Percentiles rank a stretch among this genome's conserved stretches.
These are phyloP conservation scores for Priceomyces haplophilus DNA, from an alignment of 805 yeast species.

Conservation along the genomic window DNA sequence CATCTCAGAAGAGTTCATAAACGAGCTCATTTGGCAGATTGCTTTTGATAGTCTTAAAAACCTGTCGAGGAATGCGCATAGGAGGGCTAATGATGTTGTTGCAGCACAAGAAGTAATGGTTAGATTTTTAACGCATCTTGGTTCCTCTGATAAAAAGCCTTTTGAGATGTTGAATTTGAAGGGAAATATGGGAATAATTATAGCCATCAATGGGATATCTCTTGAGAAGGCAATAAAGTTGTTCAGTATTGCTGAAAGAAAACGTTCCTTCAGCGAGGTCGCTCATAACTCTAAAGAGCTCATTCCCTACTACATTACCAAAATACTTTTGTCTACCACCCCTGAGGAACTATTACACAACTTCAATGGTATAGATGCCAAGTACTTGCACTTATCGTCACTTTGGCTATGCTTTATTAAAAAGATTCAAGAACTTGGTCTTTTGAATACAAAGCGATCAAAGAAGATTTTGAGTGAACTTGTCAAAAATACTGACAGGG, in stretches of 20 bases:
- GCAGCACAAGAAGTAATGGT: constrained; percentile 30
- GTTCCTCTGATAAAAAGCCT: constrained; percentile 8
- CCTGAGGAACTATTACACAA: constrained; percentile 34
- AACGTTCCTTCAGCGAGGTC: constrained; percentile 11
- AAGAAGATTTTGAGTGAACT: constrained; percentile 25
- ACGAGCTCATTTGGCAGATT: constrained; percentile 27
- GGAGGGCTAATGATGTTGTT: constrained; percentile 13
- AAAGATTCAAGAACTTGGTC: constrained; percentile 29
- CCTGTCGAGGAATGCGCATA: not conserved
- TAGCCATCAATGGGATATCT: constrained; percentile 26
- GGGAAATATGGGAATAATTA: constrained; percentile 37
- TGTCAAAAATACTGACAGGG: constrained; percentile 15
- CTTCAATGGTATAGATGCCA: constrained; percentile 29
- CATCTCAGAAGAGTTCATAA: constrained; percentile 19
- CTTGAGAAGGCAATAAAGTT: constrained; percentile 24
- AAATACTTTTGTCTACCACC: constrained; percentile 24
- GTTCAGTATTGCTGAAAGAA: constrained; percentile 24
- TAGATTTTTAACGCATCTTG: constrained; percentile 11
- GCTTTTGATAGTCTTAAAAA: constrained; percentile 16
- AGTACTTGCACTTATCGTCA: constrained; percentile 22
- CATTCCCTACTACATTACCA: constrained; percentile 21
- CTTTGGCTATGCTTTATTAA: constrained; percentile 36
- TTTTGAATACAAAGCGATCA: constrained; percentile 29
- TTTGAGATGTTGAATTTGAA: constrained; percentile 20
- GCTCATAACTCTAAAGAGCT: constrained; percentile 15